phyloP scores from a whole-genome alignment of 345 rosid genomes.

The Stellera chamaejasme region DNA sequence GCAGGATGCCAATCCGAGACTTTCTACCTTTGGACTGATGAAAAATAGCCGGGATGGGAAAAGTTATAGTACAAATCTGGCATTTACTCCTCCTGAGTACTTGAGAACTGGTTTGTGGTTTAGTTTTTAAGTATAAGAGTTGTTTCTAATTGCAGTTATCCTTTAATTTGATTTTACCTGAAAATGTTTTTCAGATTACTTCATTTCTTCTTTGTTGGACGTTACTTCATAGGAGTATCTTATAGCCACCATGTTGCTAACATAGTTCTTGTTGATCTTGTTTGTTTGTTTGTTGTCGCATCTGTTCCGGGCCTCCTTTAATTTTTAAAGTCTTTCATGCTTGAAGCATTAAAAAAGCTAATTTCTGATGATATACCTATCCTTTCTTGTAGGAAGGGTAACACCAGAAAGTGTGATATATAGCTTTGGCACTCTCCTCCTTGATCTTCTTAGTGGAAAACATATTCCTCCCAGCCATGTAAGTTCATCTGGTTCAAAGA shows the following conservation, averaged over 20 bases:
- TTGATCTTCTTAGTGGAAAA: conserved; percentile 92
- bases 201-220: too few species aligned
- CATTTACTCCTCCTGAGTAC: conserved; percentile 93
- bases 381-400: conserved; percentile 55
- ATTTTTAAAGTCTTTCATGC: background rate
- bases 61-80: conserved; percentile 83
- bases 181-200: too few species aligned
- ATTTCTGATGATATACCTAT: conserved; percentile 2
- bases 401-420: conserved; percentile 84
- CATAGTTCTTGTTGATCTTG: background rate
- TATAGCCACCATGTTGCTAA: background rate
- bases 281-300: background rate
- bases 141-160: background rate
- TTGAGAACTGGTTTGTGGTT: conserved; percentile 54
- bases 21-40: conserved; percentile 95
- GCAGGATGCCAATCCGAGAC: conserved; percentile 84
- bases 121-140: background rate
- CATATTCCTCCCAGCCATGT: conserved; percentile 98
- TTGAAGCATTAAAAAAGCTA: background rate
- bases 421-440: conserved; percentile 86
- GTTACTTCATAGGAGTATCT: too few species aligned
- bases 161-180: too few species aligned
- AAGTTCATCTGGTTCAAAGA: conserved; percentile 22
- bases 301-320: background rate
- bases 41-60: conserved; percentile 94